Base-by-base conservation (phyloP, 225 moss, liverwort and hornwort genomes). In the Sphagnum tenellum region DNA sequence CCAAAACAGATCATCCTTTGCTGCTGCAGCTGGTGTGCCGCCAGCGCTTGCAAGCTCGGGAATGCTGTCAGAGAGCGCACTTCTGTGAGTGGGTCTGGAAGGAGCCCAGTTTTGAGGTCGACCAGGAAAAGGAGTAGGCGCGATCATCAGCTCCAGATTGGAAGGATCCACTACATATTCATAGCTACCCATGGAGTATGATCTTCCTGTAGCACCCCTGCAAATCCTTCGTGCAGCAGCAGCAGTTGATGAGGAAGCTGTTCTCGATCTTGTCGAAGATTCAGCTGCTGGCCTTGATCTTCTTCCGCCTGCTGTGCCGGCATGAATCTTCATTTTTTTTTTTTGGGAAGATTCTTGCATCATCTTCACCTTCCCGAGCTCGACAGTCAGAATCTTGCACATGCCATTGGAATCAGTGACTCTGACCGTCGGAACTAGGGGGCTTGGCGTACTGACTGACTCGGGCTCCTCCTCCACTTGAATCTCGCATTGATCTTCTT, bases 131-230 rank as follows among this genome's bases (percentile, higher is more conserved):
- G 81, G 81, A 53, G 81, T 82, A 0, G 81, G 81, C 2, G 81
- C 81, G 14, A 82, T 82, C 5, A 82, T 67, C 3, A 82, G 77
- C 75, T 82, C 77, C 69, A 82, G 71, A 52, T 82, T 82, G 5
- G 78, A 74, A 4, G 81, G 81, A 58, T 82, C 78, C 3, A 82
- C 78, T 1, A 78, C 56, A 13, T 82, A 82, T 11, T 82, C 81
- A 57, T 78, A 82, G 2, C 77, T 77, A 14, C 81, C 81, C 81
- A 82, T 82, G 2, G 81, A 82, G 55, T 82, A 82, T 2, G 78
- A 82, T 56, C 81, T 72, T 12, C 81, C 81, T 46, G 72, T 64
- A 5, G 29, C 29, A 29, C 29, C 29, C 29, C 29, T 29, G 29
- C 29, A 29, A 29, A 29, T 29, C 29, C 29, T 29, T 29, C 29